Percentiles rank a stretch among this genome's conserved stretches.
Conservation (phyloP, 2,329 filamentous ascomycete genomes). For the Penicillium sp. region DNA sequence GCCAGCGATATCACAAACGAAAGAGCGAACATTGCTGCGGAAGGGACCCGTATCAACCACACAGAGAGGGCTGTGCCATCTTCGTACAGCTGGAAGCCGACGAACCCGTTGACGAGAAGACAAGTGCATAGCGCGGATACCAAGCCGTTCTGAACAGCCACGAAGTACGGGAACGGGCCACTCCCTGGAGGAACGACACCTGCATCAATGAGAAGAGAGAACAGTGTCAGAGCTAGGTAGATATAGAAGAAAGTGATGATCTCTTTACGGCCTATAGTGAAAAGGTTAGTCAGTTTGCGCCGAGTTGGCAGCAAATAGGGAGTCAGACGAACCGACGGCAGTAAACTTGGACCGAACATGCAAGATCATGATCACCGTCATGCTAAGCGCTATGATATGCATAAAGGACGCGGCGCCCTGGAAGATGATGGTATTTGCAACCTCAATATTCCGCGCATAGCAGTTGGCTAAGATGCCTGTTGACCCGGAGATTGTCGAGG, state of each 20-base stretch:
- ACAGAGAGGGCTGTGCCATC: slow-evolving; percentile 91
- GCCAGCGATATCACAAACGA: slow-evolving; percentile 83
- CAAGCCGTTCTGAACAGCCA: slow-evolving; percentile 80
- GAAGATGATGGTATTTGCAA: slow-evolving; percentile 98
- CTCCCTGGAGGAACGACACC: slow-evolving; percentile 86
- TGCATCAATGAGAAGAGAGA: slow-evolving; percentile 86
- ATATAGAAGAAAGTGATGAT: slow-evolving; percentile 94
- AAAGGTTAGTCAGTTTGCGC: slow-evolving; percentile 10
- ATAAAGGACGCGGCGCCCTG: slow-evolving; percentile 86
- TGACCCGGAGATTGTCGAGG: slow-evolving; percentile 61
- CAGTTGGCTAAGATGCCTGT: slow-evolving; percentile 85
- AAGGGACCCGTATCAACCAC: slow-evolving; percentile 83
- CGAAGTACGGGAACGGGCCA: slow-evolving; percentile 83
- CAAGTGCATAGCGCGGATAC: slow-evolving; percentile 83
- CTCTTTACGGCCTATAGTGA: slow-evolving; percentile 60
- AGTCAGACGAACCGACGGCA: slow-evolving; percentile 71
- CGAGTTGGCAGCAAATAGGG: neutral
- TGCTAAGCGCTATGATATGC: slow-evolving; percentile 84
- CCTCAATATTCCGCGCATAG: slow-evolving; percentile 90
- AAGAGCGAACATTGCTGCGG: slow-evolving; percentile 77
- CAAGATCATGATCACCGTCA: slow-evolving; percentile 97
- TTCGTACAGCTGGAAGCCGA: slow-evolving; percentile 97
- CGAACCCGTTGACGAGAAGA: slow-evolving; percentile 93
- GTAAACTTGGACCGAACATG: slow-evolving; percentile 98
- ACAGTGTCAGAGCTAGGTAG: slow-evolving; percentile 85